A percentile compares a stretch with the other conserved stretches of the same genome.
Evolutionary conservation across 1,284 basidiomycete species (phyloP).

Genomic region (Rhodotorula sp.): DNA sequence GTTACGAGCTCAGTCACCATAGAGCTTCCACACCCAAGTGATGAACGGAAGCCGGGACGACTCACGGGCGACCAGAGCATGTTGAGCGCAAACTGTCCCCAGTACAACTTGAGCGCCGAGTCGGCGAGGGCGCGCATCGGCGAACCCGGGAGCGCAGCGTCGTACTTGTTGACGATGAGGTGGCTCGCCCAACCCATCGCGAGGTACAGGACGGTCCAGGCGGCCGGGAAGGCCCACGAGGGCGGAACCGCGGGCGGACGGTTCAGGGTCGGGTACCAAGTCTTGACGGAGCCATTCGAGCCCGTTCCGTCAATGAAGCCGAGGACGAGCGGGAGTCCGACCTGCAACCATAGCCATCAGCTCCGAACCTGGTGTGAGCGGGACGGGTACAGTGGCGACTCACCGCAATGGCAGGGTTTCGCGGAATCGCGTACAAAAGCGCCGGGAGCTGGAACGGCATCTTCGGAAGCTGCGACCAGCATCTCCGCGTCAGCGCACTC

Average conservation of each 20-base stretch:
- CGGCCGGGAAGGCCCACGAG: constrained; percentile 39
- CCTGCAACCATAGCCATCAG: not conserved
- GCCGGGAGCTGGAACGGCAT: constrained; percentile 22
- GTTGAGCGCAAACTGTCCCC: constrained; percentile 67
- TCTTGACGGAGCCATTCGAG: constrained; percentile 16
- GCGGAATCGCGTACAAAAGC: constrained; percentile 11
- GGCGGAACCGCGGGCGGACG: constrained; percentile 35
- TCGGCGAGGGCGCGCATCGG: constrained; percentile 52
- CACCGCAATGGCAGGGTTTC: constrained; percentile 25
- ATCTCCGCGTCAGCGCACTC: no score
- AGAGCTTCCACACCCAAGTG: not conserved
- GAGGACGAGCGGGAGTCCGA: constrained; percentile 40
- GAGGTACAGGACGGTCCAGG: constrained; percentile 41
- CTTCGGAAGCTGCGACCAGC: no score
- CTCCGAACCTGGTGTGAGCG: no score
- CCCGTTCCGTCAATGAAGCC: constrained; percentile 26
- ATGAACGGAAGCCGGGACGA: not conserved
- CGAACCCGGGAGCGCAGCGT: constrained; percentile 53
- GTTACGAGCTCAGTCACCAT: no score
- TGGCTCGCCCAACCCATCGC: constrained; percentile 59
- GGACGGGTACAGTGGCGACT: not conserved
- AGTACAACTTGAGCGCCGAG: constrained; percentile 65
- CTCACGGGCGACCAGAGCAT: constrained; percentile 62
- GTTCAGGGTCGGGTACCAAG: constrained; percentile 32
- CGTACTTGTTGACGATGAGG: constrained; percentile 61